Evolutionary conservation across 2,329 filamentous ascomycete species (phyloP), one percentile per base, ranked within the genome.

Genomic region (Fusarium pseudonygamai): DNA sequence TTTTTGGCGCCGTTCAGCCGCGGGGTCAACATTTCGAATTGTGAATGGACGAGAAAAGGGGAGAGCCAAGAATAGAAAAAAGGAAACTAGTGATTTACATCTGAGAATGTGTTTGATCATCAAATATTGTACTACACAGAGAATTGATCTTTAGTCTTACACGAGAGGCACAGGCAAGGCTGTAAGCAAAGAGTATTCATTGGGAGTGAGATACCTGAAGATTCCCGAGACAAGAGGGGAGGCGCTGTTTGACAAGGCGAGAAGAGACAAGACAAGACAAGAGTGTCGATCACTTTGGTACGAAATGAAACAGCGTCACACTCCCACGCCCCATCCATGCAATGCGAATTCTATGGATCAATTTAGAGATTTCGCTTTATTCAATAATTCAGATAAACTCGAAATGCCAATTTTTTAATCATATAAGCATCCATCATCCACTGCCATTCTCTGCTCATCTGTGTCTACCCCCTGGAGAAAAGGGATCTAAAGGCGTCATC

Each of bases 271-370:
- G 39, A 42, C 22, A 47, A 36, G 47, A 34, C 47, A 49, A 37
- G 47, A 36, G 32, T 68, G 71, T 68, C 62, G 71, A 73, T 73
- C 71, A 50, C 36, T 64, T 36, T 32, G 32, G 39, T 53, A 37
- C 59, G 62, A 71, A 74, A 60, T 73, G 67, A 74, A 61, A 67
- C 47, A 58, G 60, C 52, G 55, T 53, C 36, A 46, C 65, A 73
- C n/a, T 62, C 67, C 62, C 62, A 43, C 55, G 43, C 36, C 32
- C 2, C 28, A 64, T 37, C 26, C 52, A 62, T 71, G 47, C 32
- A 34, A 67, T 67, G 59, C 62, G 57, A 59, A 60, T 49, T 53
- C 34, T 65, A 62, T 65, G 36, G 40, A 64, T 52, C 43, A 24
- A 24, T 22, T 24, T 28, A 16, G 36, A 24, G 40, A 69, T 60